A percentile compares a stretch with the other conserved stretches of the same genome.
phyloP scores from a whole-genome alignment of 176 grass and related monocot species.

The Poa pratensis region DNA sequence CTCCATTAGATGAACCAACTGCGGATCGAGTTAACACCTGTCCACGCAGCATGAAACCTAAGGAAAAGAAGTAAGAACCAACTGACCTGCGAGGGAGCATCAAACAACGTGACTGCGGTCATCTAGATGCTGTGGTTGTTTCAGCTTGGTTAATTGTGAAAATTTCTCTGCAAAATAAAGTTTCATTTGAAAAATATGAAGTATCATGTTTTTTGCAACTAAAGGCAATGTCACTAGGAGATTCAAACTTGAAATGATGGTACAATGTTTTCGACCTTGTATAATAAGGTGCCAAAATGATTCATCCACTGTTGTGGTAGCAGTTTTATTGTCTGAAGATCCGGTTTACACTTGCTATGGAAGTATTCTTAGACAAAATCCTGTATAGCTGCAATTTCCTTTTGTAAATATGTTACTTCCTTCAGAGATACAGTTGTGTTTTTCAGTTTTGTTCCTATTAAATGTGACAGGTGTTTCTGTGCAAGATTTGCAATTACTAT shows the following conservation, averaged over 20 bases:
- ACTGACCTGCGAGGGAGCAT: too few species aligned
- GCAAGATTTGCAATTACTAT: background rate
- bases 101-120: too few species aligned
- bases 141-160: too few species aligned
- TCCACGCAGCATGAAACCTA: too few species aligned
- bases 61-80: too few species aligned
- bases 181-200: too few species aligned
- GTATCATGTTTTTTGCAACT: background rate
- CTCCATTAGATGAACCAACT: too few species aligned
- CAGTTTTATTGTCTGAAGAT: conserved; percentile 89
- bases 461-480: background rate
- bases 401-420: conserved; percentile 11
- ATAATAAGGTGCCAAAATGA: background rate
- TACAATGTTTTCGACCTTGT: background rate
- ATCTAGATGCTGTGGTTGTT: too few species aligned
- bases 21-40: too few species aligned
- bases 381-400: background rate
- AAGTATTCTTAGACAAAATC: too few species aligned
- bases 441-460: background rate
- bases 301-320: conserved; percentile 18
- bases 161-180: too few species aligned
- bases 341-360: conserved; percentile 39
- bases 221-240: background rate
- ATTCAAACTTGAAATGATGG: background rate
- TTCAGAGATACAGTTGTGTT: background rate